These are phyloP conservation scores for Leptographium wingfieldii DNA, from an alignment of 2,329 filamentous ascomycete species.

Conservation along the genomic window DNA sequence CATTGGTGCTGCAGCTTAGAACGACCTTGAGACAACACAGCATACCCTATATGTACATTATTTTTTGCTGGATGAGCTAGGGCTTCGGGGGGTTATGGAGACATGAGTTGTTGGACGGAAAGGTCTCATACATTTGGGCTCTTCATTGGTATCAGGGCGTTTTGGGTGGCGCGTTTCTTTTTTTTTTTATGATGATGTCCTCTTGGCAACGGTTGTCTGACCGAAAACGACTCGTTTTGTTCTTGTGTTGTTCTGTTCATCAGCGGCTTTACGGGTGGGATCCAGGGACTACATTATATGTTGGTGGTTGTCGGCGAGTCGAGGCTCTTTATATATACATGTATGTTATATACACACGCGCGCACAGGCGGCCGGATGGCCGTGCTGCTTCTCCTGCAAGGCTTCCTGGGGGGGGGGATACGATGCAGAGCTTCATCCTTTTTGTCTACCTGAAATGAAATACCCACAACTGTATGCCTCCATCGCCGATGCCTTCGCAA, in stretches of 20 bases:
- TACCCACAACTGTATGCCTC: not conserved
- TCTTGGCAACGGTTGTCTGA: not conserved
- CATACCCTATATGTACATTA: not conserved
- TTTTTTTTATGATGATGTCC: conserved; percentile 1
- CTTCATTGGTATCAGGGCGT: not conserved
- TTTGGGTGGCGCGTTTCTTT: not conserved
- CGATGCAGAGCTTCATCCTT: not conserved
- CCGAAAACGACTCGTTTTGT: not conserved
- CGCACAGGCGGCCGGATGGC: not conserved
- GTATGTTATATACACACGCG: not conserved
- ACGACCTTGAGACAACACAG: not conserved
- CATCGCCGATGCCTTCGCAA: no score
- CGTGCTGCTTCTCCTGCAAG: not conserved
- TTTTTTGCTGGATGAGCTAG: not conserved
- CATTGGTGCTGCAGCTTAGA: not conserved
- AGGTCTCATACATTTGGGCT: not conserved
- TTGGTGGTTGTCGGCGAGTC: not conserved
- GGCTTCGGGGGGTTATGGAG: not conserved
- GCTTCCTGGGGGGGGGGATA: not conserved
- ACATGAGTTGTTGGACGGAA: not conserved
- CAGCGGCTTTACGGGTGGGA: not conserved
- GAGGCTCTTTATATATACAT: not conserved
- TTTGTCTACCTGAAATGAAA: not conserved
- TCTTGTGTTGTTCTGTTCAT: not conserved
- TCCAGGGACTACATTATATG: not conserved